Evolutionary conservation across 1,284 basidiomycete species (phyloP), one percentile per base, ranked within the genome.

Genomic region (Golubevia sp.): DNA sequence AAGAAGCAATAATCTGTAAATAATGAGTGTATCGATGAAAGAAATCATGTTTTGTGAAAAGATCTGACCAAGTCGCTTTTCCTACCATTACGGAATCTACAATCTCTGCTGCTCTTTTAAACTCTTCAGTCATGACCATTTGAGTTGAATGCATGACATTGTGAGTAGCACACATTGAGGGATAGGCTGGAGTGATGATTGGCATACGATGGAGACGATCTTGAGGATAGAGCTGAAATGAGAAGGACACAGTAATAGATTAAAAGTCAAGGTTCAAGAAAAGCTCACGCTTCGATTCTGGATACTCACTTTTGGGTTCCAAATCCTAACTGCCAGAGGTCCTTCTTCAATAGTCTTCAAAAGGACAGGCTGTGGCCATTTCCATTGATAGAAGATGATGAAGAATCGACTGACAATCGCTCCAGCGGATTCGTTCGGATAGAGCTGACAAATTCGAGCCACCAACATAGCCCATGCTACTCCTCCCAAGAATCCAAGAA

Each of bases 391-490:
- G 52, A 80, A 52, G 54, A 83, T 82, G 64, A 83, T 74, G 56
- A 82, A 83, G 68, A 83, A 83, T 50, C 80, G 73, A 49, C 73
- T 73, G 8, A 83, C 76, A 62, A 83, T 83, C 1, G 77, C 73
- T 21, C 76, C 77, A 3, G 80, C 77, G 4, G 68, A 71, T 55
- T 74, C 79, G 63, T 83, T 83, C 18, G 80, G 80, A 44, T 83
- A 83, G 30, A 83, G 64, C 58, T 83, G 80, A 61, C 80, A 83
- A 61, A 83, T 81, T 2, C 80, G 71, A 23, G 80, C 80, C 6
- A 79, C 79, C n/a, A 83, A 67, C 80, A 83, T 83, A 26, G 80
- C 80, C 80, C 80, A 83, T 0, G 79, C 80, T 0, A 83, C 80
- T 73, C 80, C 80, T 55, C 80, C 80, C 25, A 80, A 69, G 72